Evolutionary conservation across 2,329 filamentous ascomycete genomes (phyloP).

Genomic region (Rhinocladiella similis): DNA sequence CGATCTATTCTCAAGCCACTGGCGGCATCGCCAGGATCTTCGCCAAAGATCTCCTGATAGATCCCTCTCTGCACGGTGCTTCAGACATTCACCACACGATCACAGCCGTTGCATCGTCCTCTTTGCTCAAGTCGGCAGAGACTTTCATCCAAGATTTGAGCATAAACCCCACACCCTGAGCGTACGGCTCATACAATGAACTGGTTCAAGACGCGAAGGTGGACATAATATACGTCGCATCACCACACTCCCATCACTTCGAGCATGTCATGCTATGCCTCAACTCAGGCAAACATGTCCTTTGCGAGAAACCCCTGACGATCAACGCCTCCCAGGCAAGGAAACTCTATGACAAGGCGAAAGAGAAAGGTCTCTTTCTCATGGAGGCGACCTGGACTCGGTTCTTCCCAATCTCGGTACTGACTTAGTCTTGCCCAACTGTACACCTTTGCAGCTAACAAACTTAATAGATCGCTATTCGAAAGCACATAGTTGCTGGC

Average conservation of each 20-base stretch:
- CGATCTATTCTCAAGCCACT: conserved; percentile 33
- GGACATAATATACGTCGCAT: conserved; percentile 84
- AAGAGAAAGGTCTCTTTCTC: conserved; percentile 35
- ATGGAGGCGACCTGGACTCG: not conserved
- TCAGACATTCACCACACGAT: conserved; percentile 74
- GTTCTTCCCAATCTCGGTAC: not conserved
- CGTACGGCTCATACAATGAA: conserved; percentile 79
- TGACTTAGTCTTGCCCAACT: too few relatives aligned
- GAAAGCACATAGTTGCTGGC: conserved; percentile 63
- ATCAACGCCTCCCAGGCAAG: conserved; percentile 75
- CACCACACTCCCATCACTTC: conserved; percentile 89
- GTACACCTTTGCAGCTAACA: too few relatives aligned
- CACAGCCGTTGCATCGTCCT: conserved; percentile 76
- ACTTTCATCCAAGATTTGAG: conserved; percentile 73
- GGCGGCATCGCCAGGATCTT: conserved; percentile 57
- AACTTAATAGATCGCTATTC: conserved; percentile 78
- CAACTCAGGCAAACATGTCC: conserved; percentile 78
- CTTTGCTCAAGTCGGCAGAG: conserved; percentile 65
- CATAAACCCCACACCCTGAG: too few relatives aligned
- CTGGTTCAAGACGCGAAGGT: conserved; percentile 75
- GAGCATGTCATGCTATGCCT: conserved; percentile 82
- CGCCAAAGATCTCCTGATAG: conserved; percentile 73
- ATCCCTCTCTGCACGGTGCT: conserved; percentile 69
- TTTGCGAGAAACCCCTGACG: conserved; percentile 89
- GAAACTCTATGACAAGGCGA: conserved; percentile 66